Evolutionary conservation across 148 eudicot genomes (phyloP), one percentile per base, ranked within the genome.

Genomic region (Rhododendron henanense): DNA sequence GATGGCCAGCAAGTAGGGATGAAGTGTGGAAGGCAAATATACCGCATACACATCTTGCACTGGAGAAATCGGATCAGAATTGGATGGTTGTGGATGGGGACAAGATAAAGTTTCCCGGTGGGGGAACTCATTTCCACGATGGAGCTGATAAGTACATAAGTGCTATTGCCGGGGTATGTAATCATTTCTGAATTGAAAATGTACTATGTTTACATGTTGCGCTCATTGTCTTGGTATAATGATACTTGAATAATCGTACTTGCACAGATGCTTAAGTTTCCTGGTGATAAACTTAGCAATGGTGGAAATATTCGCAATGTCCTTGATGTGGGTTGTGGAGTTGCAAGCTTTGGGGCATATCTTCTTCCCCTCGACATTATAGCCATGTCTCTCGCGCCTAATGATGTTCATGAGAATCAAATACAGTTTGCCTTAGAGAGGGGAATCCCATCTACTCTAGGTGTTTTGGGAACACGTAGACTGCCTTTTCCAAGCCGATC

Each of bases 321-420:
- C 88, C 94, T 93, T 53, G 98, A 94, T 84, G 94, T 94, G 82
- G 95, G 98, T 53, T 94, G 98, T 88, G 98, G 98, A 37, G 98
- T 93, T 84, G 98, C 98, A 18, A 94, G 96, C 90, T 94, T 94
- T 89, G 98, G 98, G 78, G 98, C 94, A 4, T 94, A 93, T 90
- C 94, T 94, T 79, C 93, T 94, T 39, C 89, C 93, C 16, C 92
- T 87, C 37, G 77, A 91, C 84, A 89, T 94, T 41, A 87, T 92
- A 67, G 92, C 96, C 23, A 91, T 94, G 95, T 94, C 98, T 2
- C 87, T 94, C 8, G 98, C 98, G 59, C 97, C 97, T 45, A 94
- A 94, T 84, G 97, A 94, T 89, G 95, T 91, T 71, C 97, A 94
- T 85, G 92, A 92, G 85, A 94, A 93, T 88, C 97, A 94, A 88